A percentile compares a stretch with the other conserved stretches of the same genome.
phyloP scores from a whole-genome alignment of 345 rosid genomes.

The Kernera saxatilis region DNA sequence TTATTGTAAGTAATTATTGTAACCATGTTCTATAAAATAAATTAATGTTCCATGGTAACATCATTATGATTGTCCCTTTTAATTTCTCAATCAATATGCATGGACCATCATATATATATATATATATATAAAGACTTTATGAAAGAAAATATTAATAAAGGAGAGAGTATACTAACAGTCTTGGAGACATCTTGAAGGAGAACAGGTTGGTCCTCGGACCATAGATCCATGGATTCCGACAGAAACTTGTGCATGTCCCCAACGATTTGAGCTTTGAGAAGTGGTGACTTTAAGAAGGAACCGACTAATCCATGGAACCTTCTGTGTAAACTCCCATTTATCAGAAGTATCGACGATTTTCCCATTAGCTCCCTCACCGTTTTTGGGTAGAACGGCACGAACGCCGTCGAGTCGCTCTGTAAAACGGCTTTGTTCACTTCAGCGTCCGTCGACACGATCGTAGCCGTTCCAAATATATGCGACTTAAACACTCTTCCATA shows the following conservation, averaged over 20 bases:
- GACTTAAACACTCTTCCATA: slow-evolving; percentile 97
- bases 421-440: slow-evolving; percentile 79
- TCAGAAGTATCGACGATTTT: slow-evolving; percentile 76
- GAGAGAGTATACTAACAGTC: slow-evolving; percentile 42
- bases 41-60: background rate
- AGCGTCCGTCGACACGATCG: slow-evolving; percentile 87
- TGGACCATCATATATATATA: background rate
- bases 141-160: background rate
- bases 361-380: slow-evolving; percentile 97
- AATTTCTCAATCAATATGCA: background rate
- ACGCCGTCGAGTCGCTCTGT: slow-evolving; percentile 72
- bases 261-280: slow-evolving; percentile 80
- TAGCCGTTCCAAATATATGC: slow-evolving; percentile 82
- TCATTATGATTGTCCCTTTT: background rate
- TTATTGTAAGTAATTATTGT: slow-evolving; percentile 28
- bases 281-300: slow-evolving; percentile 76
- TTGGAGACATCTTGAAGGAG: slow-evolving; percentile 85
- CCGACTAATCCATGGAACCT: slow-evolving; percentile 90
- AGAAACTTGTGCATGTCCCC: slow-evolving; percentile 70
- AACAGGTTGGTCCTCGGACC: slow-evolving; percentile 60
- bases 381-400: slow-evolving; percentile 91
- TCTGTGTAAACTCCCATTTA: slow-evolving; percentile 83
- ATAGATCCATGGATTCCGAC: slow-evolving; percentile 60
- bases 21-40: slow-evolving; percentile 23
- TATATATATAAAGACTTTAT: background rate